Evolutionary conservation across 2,329 filamentous ascomycete species (phyloP).

Genomic region (Trichoderma brevicompactum): DNA sequence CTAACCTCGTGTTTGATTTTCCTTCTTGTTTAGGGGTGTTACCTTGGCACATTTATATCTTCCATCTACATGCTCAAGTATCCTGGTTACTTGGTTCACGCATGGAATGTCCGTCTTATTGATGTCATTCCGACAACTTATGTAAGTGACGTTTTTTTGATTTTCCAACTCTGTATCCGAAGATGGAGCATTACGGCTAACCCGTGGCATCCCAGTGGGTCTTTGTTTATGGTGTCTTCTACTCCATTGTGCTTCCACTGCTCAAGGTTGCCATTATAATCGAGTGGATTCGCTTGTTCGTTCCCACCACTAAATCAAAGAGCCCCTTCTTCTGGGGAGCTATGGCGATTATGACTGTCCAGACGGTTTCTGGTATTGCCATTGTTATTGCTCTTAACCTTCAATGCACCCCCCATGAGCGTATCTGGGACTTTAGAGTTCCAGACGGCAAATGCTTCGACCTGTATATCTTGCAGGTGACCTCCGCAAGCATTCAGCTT

Average conservation of each 20-base stretch:
- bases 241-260: slow-evolving; percentile 13
- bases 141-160: background rate
- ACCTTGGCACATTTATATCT: background rate
- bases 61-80: background rate
- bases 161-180: background rate
- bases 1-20: background rate
- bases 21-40: background rate
- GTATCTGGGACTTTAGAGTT: slow-evolving; percentile 5
- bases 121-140: slow-evolving; percentile 12
- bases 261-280: slow-evolving; percentile 8
- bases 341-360: background rate
- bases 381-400: slow-evolving; percentile 6
- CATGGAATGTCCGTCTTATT: slow-evolving; percentile 4
- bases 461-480: background rate
- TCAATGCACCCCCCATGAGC: background rate
- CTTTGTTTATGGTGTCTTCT: slow-evolving; percentile 4
- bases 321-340: slow-evolving; percentile 7
- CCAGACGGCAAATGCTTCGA: background rate
- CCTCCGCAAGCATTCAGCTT: slow-evolving; percentile 2
- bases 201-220: slow-evolving; percentile 10
- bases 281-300: slow-evolving; percentile 4
- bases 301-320: background rate
- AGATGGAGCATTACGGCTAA: background rate
- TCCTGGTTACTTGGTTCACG: slow-evolving; percentile 17
- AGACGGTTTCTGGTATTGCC: background rate